Base-by-base conservation (phyloP, 495 filamentous ascomycete species). In the Aspergillus incahuasiensis region DNA sequence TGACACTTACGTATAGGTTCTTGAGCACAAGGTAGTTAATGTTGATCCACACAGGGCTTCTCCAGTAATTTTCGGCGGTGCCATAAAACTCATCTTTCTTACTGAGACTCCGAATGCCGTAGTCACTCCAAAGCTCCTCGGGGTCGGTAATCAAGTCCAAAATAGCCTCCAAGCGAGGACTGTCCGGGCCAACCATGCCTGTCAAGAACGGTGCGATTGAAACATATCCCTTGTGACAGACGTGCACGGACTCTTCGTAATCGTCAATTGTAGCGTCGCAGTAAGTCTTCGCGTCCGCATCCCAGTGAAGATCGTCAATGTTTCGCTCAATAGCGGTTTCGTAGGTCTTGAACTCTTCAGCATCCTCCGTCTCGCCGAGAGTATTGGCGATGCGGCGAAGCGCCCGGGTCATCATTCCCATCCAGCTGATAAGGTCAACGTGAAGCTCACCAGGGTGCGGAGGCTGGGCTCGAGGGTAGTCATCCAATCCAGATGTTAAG, bases 371-470 rank as follows among this genome's bases (percentile, higher is more conserved):
- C 56, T 91, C 79, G 44, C 79, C 84, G 32, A 97, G 78, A 8
- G 78, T 79, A 12, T 79, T 72, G 4, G 90, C 92, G 63, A 97
- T 87, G 59, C 88, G 86, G 54, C 82, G 80, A 46, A 98, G 79
- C 22, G 85, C 83, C 49, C 86, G 81, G 28, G 90, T 87, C 89
- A 95, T 95, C 80, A 95, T 84, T 35, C 92, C 95, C 79, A 98
- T 87, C 94, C 94, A 98, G 44, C 88, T 91, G 60, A 97, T 87
- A 24, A 97, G 78, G 74, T 98, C 94, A 38, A 92, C 86, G 68
- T 98, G 92, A 57, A 98, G 81, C 81, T 98, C 94, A 64, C 92
- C 95, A 2, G 94, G 94, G 70, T 98, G 94, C n/a, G 94, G 94
- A 7, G 94, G 94, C 63, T 95, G 91, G 20, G 95, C 79, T 39